Evolutionary conservation across 148 eudicot genomes (phyloP).

Genomic region (Amaranthus hypochondriacus): DNA sequence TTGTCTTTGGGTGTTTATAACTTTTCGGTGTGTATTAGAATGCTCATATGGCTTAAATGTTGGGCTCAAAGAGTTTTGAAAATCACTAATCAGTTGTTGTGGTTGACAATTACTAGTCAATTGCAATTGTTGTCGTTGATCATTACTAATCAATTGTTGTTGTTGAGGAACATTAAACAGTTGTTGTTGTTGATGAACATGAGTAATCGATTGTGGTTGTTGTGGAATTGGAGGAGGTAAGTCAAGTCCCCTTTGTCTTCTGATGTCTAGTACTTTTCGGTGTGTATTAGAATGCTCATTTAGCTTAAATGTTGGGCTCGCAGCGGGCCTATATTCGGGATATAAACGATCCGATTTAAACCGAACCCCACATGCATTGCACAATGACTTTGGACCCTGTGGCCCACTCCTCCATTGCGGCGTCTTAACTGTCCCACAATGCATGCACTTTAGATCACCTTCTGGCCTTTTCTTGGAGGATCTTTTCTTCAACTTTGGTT

Average conservation of each 20-base stretch:
- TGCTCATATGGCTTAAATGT: constrained; percentile 65
- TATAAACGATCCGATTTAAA: constrained; percentile 84
- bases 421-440: constrained; percentile 83
- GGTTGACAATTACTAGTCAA: too few relatives aligned
- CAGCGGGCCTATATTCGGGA: constrained; percentile 88
- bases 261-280: constrained; percentile 78
- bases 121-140: too few relatives aligned
- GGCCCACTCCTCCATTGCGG: constrained; percentile 97
- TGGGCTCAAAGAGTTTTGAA: constrained; percentile 52
- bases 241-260: constrained; percentile 52
- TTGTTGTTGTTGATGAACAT: too few relatives aligned
- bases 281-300: constrained; percentile 82
- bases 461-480: background rate
- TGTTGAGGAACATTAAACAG: too few relatives aligned
- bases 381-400: constrained; percentile 81
- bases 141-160: too few relatives aligned
- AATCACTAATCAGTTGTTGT: too few relatives aligned
- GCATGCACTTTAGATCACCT: constrained; percentile 58
- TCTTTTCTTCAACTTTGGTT: background rate
- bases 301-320: constrained; percentile 80
- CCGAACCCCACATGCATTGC: constrained; percentile 89
- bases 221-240: background rate
- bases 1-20: constrained; percentile 74
- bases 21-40: constrained; percentile 90
- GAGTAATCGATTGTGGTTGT: background rate